Percentiles rank a stretch among this genome's conserved stretches.
phyloP scores from a whole-genome alignment of 805 yeast species.

The Ogataea paraovalis region DNA sequence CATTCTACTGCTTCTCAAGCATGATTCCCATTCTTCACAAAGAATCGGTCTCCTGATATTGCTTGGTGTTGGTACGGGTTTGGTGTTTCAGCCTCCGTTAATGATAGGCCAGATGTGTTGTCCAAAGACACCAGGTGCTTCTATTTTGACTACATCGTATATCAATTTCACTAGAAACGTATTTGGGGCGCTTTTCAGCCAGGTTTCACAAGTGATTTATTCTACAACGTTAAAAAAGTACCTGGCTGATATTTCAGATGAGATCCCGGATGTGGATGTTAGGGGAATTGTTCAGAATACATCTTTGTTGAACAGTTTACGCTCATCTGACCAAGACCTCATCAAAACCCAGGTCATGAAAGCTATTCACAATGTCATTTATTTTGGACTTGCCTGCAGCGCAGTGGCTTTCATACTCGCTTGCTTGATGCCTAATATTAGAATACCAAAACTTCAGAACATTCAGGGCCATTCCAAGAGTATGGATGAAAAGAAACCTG shows the following conservation, averaged over 20 bases:
- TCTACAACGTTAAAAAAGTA: background rate
- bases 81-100: constrained; percentile 40
- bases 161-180: constrained; percentile 41
- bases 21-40: constrained; percentile 31
- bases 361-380: background rate
- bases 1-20: constrained; percentile 36
- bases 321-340: background rate
- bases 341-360: background rate
- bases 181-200: constrained; percentile 35
- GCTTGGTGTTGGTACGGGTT: constrained; percentile 43
- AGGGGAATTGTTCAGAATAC: background rate
- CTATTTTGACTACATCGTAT: constrained; percentile 44
- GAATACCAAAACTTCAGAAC: background rate
- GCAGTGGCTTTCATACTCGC: background rate
- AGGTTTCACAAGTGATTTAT: background rate
- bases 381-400: background rate
- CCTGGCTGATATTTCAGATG: background rate
- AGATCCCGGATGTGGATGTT: background rate
- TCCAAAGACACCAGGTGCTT: constrained; percentile 48
- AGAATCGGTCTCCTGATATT: constrained; percentile 44
- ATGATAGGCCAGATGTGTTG: constrained; percentile 43
- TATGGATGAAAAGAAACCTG: background rate
- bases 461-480: background rate
- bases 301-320: background rate
- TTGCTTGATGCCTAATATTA: background rate